These are phyloP conservation scores for Brassica incana DNA, from an alignment of 345 rosid genomes.

Conservation along the genomic window DNA sequence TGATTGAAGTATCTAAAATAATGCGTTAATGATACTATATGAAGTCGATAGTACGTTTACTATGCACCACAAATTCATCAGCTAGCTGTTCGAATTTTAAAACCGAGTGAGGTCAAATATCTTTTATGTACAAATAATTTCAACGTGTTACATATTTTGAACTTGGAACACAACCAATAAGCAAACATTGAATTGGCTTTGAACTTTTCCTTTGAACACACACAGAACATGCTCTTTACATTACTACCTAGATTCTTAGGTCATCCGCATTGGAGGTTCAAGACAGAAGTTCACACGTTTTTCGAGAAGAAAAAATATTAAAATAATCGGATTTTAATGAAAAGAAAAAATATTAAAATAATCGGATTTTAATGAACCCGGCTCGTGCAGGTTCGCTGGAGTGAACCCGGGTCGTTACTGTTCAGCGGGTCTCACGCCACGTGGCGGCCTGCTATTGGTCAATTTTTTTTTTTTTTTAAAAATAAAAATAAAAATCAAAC, in stretches of 20 bases:
- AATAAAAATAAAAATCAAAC: no score
- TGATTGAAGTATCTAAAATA: not conserved
- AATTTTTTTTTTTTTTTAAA: no score
- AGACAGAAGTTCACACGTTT: no score
- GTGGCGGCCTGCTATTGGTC: no score
- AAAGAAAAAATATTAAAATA: no score
- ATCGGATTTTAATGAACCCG: no score
- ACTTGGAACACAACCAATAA: slow-evolving; percentile 14
- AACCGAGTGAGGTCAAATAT: not conserved
- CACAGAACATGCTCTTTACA: slow-evolving; percentile 28
- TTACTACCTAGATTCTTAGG: slow-evolving; percentile 24
- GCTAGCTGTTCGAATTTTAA: not conserved
- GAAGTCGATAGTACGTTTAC: not conserved
- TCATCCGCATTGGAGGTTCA: no score
- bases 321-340: no score
- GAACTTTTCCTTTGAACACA: slow-evolving; percentile 29
- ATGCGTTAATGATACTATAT: not conserved
- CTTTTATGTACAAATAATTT: not conserved
- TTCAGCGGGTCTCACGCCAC: no score
- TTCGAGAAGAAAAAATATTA: no score
- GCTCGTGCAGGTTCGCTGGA: no score
- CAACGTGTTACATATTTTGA: not conserved
- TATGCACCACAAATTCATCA: not conserved
- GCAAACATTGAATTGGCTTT: slow-evolving; percentile 31
- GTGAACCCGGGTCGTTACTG: no score